These are phyloP conservation scores for Wallemia ichthyophaga DNA, from an alignment of 1,284 basidiomycete genomes.

Conservation along the genomic window DNA sequence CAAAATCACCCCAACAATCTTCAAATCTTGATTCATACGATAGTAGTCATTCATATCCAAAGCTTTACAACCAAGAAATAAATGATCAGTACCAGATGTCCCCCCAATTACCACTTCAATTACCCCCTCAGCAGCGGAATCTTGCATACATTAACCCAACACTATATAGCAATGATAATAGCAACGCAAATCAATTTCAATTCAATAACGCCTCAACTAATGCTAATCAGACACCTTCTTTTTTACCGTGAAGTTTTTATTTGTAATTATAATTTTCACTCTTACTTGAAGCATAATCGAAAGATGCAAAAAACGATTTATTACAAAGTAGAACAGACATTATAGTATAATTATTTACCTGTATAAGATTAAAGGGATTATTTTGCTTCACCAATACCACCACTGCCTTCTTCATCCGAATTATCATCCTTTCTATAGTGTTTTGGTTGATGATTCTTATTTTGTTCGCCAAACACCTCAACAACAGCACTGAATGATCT, in stretches of 20 bases:
- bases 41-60: background rate
- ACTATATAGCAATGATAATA: background rate
- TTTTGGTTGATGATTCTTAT: background rate
- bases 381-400: background rate
- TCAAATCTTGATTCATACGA: background rate
- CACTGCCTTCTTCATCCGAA: background rate
- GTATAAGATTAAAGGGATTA: background rate
- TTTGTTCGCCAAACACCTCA: background rate
- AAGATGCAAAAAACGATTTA: background rate
- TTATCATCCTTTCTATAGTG: background rate
- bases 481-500: background rate
- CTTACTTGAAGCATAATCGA: background rate
- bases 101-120: background rate
- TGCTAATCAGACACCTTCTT: background rate
- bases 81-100: too few relatives aligned
- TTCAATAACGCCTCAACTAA: background rate
- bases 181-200: background rate
- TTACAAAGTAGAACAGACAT: background rate
- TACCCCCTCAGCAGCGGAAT: background rate
- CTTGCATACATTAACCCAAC: background rate
- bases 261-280: background rate
- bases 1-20: background rate
- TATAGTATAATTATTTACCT: background rate
- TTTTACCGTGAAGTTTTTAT: background rate
- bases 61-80: background rate